These are phyloP conservation scores for Westerdykella ornata DNA, from an alignment of 2,329 filamentous ascomycete genomes.

Conservation along the genomic window DNA sequence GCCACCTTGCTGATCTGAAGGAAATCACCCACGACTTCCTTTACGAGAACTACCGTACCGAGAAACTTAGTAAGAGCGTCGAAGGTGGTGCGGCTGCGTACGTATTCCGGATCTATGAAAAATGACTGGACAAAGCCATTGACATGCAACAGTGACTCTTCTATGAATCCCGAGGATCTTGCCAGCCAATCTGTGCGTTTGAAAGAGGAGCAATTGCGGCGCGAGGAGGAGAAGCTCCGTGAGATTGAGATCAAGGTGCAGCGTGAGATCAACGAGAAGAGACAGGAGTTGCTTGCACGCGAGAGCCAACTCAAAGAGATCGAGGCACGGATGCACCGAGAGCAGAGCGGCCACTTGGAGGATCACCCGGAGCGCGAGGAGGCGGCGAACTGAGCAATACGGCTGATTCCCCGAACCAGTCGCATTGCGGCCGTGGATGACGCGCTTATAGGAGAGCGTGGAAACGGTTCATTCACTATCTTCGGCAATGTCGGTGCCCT, in stretches of 20 bases:
- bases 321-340: constrained; percentile 92
- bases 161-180: constrained; percentile 96
- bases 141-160: constrained; percentile 56
- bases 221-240: constrained; percentile 98
- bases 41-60: constrained; percentile 99
- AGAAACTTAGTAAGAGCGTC: constrained; percentile 99
- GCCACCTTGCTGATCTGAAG: constrained; percentile 95
- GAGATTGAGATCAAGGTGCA: constrained; percentile 99
- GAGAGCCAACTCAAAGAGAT: constrained; percentile 99
- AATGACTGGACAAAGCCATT: constrained; percentile 8
- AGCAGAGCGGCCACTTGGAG: constrained; percentile 50
- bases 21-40: constrained; percentile 99
- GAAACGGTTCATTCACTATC: constrained; percentile 1
- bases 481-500: constrained; percentile 7
- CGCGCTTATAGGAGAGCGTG: constrained; percentile 16
- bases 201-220: constrained; percentile 98
- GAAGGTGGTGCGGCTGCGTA: constrained; percentile 84
- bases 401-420: constrained; percentile 5
- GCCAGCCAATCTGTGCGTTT: constrained; percentile 95
- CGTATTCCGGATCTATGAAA: constrained; percentile 39
- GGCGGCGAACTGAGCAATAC: constrained; percentile 1
- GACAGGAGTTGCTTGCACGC: constrained; percentile 92
- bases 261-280: constrained; percentile 99
- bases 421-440: constrained; percentile 17
- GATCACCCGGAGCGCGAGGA: constrained; percentile 23